Base-by-base conservation (phyloP, 345 rosid species). In the Gossypium mustelinum region DNA sequence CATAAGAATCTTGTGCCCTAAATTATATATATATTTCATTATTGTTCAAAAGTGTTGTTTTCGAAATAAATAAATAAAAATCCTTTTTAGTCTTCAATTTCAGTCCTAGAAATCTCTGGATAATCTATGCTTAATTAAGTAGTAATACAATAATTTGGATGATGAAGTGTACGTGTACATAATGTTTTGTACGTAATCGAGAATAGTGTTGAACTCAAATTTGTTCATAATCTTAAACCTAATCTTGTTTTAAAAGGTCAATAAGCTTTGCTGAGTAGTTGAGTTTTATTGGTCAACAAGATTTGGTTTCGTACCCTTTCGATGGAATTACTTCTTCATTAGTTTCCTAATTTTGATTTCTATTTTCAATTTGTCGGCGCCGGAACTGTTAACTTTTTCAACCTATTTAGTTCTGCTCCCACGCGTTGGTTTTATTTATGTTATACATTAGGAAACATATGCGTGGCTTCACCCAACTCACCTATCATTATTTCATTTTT, bases 301-400 rank as follows among this genome's bases (percentile, higher is more conserved):
- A 57, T 51, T 4, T 80, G 70, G 5, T 34, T 34, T 4, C 7
- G 64, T 17, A 27, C 79, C 77, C 77, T 12, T 81, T 72, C 44
- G 44, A 7, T 39, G 69, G n/a, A 57, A 44, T 20, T n/a, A 41
- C 9, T 3, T 2, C 3, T 52, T 11, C 18, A 24, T 13, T 59
- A 7, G n/a, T 45, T 18, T 3, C 65, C 12, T 25, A 60, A 18
- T 25, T 29, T 43, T 72, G 10, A 27, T 4, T 25, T 1, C n/a
- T n/a, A 27, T 54, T 64, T 81, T 82, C 78, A 9, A 9, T 0
- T 61, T 22, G 84, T 81, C 81, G 80, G 88, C 84, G 84, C 83
- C 83, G 79, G 78, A 24, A 43, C 77, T 61, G 70, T 75, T 4
- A 73, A 68, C 72, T 39, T 68, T 68, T 81, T 54, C 29, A 34